Evolutionary conservation across 2,329 filamentous ascomycete genomes (phyloP).

Genomic region (Calonectria hawksworthii): DNA sequence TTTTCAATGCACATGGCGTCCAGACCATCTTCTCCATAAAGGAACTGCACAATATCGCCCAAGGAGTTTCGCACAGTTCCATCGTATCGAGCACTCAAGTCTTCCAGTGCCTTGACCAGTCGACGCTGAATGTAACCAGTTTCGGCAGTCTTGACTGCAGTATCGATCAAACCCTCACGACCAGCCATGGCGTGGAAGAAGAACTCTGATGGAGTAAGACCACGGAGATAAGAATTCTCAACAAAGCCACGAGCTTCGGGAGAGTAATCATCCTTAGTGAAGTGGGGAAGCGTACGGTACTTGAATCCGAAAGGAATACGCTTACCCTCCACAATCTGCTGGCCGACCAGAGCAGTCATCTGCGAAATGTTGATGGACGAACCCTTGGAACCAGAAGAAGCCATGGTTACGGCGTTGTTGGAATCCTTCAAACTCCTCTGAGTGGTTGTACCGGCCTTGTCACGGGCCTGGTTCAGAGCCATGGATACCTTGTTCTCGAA

Average conservation of each 20-base stretch:
- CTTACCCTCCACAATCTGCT: constrained; percentile 98
- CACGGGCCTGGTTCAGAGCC: constrained; percentile 94
- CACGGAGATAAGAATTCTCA: constrained; percentile 97
- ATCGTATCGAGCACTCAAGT: constrained; percentile 97
- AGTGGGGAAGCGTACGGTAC: constrained; percentile 95
- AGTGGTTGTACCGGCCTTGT: constrained; percentile 93
- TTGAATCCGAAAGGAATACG: constrained; percentile 99
- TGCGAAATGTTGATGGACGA: constrained; percentile 99
- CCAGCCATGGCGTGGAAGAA: constrained; percentile 99
- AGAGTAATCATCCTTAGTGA: constrained; percentile 99
- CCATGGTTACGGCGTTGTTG: constrained; percentile 98
- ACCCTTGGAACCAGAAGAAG: constrained; percentile 96
- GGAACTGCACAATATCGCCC: constrained; percentile 95
- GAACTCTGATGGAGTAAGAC: constrained; percentile 94
- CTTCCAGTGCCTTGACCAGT: constrained; percentile 97
- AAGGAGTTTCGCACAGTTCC: constrained; percentile 97
- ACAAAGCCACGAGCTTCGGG: constrained; percentile 97
- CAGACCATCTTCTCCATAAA: constrained; percentile 97
- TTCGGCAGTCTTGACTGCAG: constrained; percentile 98
- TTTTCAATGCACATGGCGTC: constrained; percentile 96
- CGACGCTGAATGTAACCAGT: constrained; percentile 99
- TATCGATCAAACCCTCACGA: constrained; percentile 99
- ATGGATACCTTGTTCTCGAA: constrained; percentile 98
- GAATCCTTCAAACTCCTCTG: constrained; percentile 93
- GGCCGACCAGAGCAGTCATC: constrained; percentile 98